A percentile compares a stretch with the other conserved stretches of the same genome.
Evolutionary conservation across 441 rosid species (phyloP).

Genomic region (Corymbia citriodora): DNA sequence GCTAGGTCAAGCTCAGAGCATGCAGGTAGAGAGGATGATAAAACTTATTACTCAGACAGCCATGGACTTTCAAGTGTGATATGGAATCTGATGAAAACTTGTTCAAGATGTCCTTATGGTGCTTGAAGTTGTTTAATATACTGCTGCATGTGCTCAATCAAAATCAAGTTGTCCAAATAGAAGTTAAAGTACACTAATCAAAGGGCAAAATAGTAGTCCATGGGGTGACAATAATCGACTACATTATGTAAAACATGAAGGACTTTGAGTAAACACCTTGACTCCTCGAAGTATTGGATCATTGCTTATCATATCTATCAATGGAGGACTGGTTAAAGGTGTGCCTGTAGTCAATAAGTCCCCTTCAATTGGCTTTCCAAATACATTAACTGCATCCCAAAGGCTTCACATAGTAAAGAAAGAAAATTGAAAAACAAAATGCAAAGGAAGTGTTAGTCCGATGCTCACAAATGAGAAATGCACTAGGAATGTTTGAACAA

Average conservation of each 20-base stretch:
- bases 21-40: background rate
- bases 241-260: background rate
- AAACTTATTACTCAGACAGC: background rate
- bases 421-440: background rate
- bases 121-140: background rate
- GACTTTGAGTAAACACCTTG: slow-evolving; percentile 47
- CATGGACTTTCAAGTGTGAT: background rate
- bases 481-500: background rate
- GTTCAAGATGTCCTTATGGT: background rate
- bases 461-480: background rate
- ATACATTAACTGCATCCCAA: slow-evolving; percentile 87
- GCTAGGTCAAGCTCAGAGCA: background rate
- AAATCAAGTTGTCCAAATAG: background rate
- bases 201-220: background rate
- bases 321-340: slow-evolving; percentile 81
- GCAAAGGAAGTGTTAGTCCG: background rate
- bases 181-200: background rate
- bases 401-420: slow-evolving; percentile 40
- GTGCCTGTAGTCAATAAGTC: slow-evolving; percentile 74
- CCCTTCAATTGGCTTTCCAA: slow-evolving; percentile 62
- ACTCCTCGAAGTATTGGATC: slow-evolving; percentile 86
- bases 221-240: background rate
- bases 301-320: slow-evolving; percentile 87
- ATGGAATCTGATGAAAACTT: background rate
- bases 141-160: background rate